Conservation (phyloP, 768 basidiomycete species). For the Mycena leptocephala region DNA sequence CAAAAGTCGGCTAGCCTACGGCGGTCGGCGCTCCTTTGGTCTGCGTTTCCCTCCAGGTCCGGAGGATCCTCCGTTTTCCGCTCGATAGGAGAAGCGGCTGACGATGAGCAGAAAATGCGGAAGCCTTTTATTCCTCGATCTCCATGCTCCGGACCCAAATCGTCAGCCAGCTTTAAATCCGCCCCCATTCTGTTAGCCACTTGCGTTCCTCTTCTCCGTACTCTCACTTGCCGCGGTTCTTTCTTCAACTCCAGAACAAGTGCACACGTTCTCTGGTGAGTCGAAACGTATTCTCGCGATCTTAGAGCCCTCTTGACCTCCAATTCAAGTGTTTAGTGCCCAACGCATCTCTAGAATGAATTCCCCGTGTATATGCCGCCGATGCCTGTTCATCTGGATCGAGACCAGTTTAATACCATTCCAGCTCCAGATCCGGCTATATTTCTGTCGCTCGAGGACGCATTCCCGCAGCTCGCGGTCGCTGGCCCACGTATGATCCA, state of each 20-base stretch:
- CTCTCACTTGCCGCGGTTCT: not conserved
- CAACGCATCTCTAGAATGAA: constrained; percentile 3
- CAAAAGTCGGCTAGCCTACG: not conserved
- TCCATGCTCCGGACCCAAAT: constrained; percentile 21
- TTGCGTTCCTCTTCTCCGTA: not conserved
- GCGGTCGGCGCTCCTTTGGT: not conserved
- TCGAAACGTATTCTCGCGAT: not conserved
- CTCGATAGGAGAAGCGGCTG: constrained; percentile 15
- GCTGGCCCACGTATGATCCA: constrained; percentile 72
- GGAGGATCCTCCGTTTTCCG: constrained; percentile 20
- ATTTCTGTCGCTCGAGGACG: constrained; percentile 14
- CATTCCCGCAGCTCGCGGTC: constrained; percentile 50
- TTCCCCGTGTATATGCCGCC: constrained; percentile 7
- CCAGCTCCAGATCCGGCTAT: not conserved
- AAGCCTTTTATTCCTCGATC: constrained; percentile 17
- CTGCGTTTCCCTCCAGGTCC: not conserved
- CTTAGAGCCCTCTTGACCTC: not conserved
- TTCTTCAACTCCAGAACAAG: not conserved
- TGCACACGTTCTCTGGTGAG: constrained; percentile 6
- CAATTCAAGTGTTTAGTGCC: not conserved
- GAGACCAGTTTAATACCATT: not conserved
- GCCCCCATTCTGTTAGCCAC: not conserved
- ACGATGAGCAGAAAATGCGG: constrained; percentile 23
- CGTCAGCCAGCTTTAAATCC: constrained; percentile 7
- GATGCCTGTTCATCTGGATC: not conserved